Percentiles rank a stretch among this genome's conserved stretches.
phyloP scores from a whole-genome alignment of 2,329 filamentous ascomycete genomes.

The Leptographium radiaticola region DNA sequence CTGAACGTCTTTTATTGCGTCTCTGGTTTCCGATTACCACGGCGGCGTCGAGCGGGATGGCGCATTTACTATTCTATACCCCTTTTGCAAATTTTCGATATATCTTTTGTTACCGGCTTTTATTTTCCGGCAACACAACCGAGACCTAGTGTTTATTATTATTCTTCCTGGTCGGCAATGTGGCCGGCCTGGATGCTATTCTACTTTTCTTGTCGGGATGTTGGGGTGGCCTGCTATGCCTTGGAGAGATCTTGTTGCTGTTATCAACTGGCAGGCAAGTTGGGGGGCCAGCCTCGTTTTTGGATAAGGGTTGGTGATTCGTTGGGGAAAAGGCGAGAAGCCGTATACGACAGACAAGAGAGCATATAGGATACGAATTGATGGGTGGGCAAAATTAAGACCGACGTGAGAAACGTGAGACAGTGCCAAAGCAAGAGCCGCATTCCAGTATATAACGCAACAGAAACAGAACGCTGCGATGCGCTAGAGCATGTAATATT shows the following conservation, averaged over 20 bases:
- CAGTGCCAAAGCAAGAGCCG: too few species aligned
- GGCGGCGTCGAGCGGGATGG: neutral
- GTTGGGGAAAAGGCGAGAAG: neutral
- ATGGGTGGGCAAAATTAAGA: neutral
- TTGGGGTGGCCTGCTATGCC: neutral
- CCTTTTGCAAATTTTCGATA: neutral
- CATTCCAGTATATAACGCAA: neutral
- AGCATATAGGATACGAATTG: neutral
- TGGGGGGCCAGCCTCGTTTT: neutral
- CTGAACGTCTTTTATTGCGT: neutral
- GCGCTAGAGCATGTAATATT: neutral
- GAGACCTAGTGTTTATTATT: constrained; percentile 2
- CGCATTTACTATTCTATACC: neutral
- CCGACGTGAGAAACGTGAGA: neutral
- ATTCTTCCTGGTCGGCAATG: neutral
- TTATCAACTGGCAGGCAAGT: neutral
- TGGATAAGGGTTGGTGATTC: neutral
- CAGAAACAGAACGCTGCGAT: neutral
- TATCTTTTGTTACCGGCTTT: neutral
- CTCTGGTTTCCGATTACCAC: neutral
- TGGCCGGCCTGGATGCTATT: neutral
- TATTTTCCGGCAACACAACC: neutral
- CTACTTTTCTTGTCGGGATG: neutral
- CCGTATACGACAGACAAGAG: neutral
- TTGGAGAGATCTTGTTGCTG: neutral